These are phyloP conservation scores for Solanum hybrid DNA, from an alignment of 305 asterid genomes.

Conservation along the genomic window DNA sequence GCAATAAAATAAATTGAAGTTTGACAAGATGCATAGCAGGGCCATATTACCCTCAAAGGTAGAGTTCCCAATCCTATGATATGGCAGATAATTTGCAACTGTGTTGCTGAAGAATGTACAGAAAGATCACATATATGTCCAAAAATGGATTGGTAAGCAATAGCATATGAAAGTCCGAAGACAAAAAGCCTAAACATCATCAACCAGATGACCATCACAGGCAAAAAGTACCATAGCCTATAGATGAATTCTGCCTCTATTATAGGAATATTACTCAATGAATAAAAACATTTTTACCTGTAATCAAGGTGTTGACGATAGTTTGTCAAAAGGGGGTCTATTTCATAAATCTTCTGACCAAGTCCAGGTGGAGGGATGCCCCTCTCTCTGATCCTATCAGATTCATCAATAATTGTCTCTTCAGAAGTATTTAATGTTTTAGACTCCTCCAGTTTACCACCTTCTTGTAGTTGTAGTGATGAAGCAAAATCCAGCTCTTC, in stretches of 20 bases:
- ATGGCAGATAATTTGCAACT: background rate
- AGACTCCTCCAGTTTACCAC: slow-evolving; percentile 19
- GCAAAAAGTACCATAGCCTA: background rate
- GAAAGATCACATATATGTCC: background rate
- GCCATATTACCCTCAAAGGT: background rate
- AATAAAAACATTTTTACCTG: slow-evolving; percentile 37
- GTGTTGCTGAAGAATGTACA: background rate
- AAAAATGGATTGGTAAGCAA: background rate
- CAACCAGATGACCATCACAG: background rate
- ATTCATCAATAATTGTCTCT: slow-evolving; percentile 44
- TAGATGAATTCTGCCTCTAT: background rate
- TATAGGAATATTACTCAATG: background rate
- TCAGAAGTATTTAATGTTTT: slow-evolving; percentile 25
- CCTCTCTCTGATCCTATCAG: slow-evolving; percentile 39
- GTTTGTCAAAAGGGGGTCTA: slow-evolving; percentile 71
- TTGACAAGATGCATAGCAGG: background rate
- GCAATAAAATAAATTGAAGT: background rate
- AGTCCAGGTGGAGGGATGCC: slow-evolving; percentile 74
- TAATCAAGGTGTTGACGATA: slow-evolving; percentile 75
- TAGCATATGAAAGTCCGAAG: background rate
- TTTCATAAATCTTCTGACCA: slow-evolving; percentile 85
- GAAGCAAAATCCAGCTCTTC: slow-evolving; percentile 28
- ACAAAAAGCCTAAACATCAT: background rate
- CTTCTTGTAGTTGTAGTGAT: slow-evolving; percentile 25
- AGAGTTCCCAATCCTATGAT: background rate